Evolutionary conservation across 202 grass and related monocot species (phyloP), one percentile per base, ranked within the genome.

Genomic region (Panicum virgatum): DNA sequence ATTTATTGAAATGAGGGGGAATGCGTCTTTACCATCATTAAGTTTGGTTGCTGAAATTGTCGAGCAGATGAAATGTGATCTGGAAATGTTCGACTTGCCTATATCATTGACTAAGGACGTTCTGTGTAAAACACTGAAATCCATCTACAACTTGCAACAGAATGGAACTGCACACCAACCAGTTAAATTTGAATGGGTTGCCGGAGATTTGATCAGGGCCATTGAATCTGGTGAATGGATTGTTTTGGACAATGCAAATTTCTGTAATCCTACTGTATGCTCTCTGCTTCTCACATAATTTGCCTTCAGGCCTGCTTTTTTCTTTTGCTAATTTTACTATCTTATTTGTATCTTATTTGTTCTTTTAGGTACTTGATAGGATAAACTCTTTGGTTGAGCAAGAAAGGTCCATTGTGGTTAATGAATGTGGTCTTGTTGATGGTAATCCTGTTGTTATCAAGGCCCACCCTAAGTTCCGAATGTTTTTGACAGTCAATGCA

Each of bases 371-470:
- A 50, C 95, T 98, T 46, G 95, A 98, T 86, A 90, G 95, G 75
- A 98, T 98, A 69, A 98, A 98, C 74, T 98, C 95, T 77, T 88
- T 98, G 76, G 84, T 94, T 82, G 95, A 98, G 84, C 85, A 94
- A 86, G 90, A 94, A 89, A 86, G 92, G 26, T 91, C 92, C 27
- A 93, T 98, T 76, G 79, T 86, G n/a, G 84, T 98, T 59, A 98
- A 91, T 74, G 95, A 98, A 88, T 98, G 95, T 91, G 95, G 95
- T 43, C 90, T 94, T 80, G 84, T 91, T 75, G 92, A 94, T 88
- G 92, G 95, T 22, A 88, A 88, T 66, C 82, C 90, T 42, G 57
- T 93, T 60, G 61, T 92, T 82, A 80, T 98, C 16, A 82, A 91
- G 66, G 92, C 88, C 46, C 95, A 98, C 86, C 72, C 80, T 20